Evolutionary conservation across 1,139 yeast genomes (phyloP).

Genomic region (Yamadazyma sp.): DNA sequence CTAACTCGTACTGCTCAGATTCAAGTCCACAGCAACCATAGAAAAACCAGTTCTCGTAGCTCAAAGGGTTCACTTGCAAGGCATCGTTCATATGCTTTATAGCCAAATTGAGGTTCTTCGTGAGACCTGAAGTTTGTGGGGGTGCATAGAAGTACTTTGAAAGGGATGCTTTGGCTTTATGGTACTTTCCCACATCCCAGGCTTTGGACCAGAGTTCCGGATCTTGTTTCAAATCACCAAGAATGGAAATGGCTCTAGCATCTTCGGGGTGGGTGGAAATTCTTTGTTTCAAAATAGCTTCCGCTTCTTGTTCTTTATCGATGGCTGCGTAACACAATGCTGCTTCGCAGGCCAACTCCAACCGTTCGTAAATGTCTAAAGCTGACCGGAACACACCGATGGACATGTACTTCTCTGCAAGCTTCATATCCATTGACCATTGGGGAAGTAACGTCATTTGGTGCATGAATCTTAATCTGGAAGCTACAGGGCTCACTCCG

Average conservation of each 20-base stretch:
- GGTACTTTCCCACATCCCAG: slow-evolving; percentile 82
- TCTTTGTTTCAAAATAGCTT: slow-evolving; percentile 54
- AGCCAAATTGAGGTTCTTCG: slow-evolving; percentile 55
- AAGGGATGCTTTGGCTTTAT: slow-evolving; percentile 83
- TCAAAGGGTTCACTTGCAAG: slow-evolving; percentile 71
- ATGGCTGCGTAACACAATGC: slow-evolving; percentile 90
- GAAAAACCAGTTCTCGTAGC: slow-evolving; percentile 83
- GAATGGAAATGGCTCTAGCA: slow-evolving; percentile 79
- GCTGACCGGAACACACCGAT: slow-evolving; percentile 87
- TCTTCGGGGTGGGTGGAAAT: slow-evolving; percentile 63
- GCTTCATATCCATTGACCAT: slow-evolving; percentile 78
- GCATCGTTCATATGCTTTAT: slow-evolving; percentile 74
- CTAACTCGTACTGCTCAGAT: slow-evolving; percentile 65
- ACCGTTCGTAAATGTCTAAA: slow-evolving; percentile 80
- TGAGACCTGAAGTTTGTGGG: slow-evolving; percentile 53
- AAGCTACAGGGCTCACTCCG: slow-evolving; percentile 33
- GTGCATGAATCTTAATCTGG: slow-evolving; percentile 69
- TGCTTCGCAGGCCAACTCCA: slow-evolving; percentile 75
- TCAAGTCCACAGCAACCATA: slow-evolving; percentile 92
- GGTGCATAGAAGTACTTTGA: slow-evolving; percentile 73
- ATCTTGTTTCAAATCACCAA: slow-evolving; percentile 83
- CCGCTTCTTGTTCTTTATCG: slow-evolving; percentile 73
- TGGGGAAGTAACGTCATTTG: slow-evolving; percentile 77
- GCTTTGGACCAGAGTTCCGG: slow-evolving; percentile 80
- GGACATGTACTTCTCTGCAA: slow-evolving; percentile 88